phyloP scores from a whole-genome alignment of 345 rosid species.

The Moricandia moricandioides region DNA sequence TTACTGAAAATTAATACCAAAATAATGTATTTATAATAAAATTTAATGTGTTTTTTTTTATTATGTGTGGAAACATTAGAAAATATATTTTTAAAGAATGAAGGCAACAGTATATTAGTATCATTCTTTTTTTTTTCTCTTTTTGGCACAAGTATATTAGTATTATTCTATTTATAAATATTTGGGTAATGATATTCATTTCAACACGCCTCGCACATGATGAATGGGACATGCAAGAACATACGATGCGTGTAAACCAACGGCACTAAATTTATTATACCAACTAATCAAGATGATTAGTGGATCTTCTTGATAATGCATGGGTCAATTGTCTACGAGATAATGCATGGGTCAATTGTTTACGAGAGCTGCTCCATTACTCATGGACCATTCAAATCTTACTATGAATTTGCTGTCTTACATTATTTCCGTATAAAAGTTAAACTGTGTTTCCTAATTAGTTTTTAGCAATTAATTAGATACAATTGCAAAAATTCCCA shows the following conservation, averaged over 20 bases:
- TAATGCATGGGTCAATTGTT: too few species aligned
- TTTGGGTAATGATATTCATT: constrained; percentile 12
- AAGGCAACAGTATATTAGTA: constrained; percentile 9
- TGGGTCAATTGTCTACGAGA: neutral
- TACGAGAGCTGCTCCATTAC: constrained; percentile 11
- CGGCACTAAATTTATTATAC: constrained; percentile 12
- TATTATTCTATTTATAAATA: neutral
- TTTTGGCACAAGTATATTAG: too few species aligned
- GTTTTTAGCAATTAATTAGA: neutral
- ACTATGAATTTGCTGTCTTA: constrained; percentile 15
- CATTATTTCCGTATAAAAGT: constrained; percentile 14
- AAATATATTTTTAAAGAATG: too few species aligned
- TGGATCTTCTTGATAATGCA: constrained; percentile 2
- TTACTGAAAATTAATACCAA: too few species aligned
- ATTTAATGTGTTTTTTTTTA: too few species aligned
- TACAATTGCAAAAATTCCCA: too few species aligned
- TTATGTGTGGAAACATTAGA: too few species aligned
- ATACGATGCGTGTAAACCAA: constrained; percentile 12
- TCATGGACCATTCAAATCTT: constrained; percentile 23
- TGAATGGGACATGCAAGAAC: constrained; percentile 25
- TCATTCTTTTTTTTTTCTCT: neutral
- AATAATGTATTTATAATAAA: too few species aligned
- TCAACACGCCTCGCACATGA: constrained; percentile 23
- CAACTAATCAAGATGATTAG: constrained; percentile 13
- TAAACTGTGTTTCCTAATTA: constrained; percentile 14